phyloP scores from a whole-genome alignment of 495 filamentous ascomycete species.

The Staphylotrichum longicolle region DNA sequence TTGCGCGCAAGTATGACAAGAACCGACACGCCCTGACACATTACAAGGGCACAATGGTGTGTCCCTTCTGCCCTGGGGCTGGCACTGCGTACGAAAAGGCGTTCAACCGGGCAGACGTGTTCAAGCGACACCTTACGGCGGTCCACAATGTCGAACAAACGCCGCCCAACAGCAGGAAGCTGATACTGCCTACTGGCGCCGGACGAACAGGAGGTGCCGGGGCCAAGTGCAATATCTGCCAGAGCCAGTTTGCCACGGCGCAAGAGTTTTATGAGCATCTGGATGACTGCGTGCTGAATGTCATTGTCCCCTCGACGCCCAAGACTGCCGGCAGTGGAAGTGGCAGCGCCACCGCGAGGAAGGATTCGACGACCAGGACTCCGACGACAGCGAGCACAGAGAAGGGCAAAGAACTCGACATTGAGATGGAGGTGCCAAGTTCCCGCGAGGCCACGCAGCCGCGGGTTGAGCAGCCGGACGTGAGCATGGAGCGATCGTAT shows the following conservation, averaged over 20 bases:
- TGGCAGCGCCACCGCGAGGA: constrained; percentile 28
- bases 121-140: constrained; percentile 93
- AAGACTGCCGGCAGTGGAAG: constrained; percentile 39
- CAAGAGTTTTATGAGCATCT: constrained; percentile 99
- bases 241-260: constrained; percentile 80
- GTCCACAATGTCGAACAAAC: constrained; percentile 95
- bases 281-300: constrained; percentile 94
- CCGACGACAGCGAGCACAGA: constrained; percentile 33
- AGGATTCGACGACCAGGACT: constrained; percentile 32
- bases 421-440: constrained; percentile 18
- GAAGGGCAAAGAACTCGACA: constrained; percentile 32
- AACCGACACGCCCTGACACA: constrained; percentile 98
- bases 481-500: constrained; percentile 13
- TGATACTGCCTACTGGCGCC: constrained; percentile 29
- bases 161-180: constrained; percentile 88
- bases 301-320: constrained; percentile 85
- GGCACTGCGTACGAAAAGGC: constrained; percentile 94
- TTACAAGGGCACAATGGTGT: constrained; percentile 99
- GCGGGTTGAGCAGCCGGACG: constrained; percentile 13
- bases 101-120: constrained; percentile 98
- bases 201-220: constrained; percentile 54
- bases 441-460: constrained; percentile 12
- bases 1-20: constrained; percentile 97
- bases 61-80: constrained; percentile 91
- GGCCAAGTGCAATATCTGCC: constrained; percentile 96